Base-by-base conservation (phyloP, 2,329 filamentous ascomycete species). In the Botryotinia narcissicola region DNA sequence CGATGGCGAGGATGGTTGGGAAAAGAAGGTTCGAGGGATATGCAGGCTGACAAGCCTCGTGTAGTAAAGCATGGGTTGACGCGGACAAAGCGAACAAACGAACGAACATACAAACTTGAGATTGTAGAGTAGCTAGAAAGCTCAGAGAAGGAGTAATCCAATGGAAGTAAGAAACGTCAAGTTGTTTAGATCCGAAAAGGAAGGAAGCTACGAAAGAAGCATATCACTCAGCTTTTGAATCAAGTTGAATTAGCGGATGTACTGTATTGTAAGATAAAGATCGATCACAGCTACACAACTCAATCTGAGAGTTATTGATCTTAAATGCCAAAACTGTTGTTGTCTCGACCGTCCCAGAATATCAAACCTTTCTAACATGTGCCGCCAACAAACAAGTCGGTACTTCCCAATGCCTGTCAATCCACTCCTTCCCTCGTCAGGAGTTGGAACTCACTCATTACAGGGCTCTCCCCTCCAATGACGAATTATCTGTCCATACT, bases 181-280 rank as follows among this genome's bases (percentile, higher is more conserved):
- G 22, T 29, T 35, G n/a, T 22, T 20, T 42, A 42, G 35, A 37
- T 25, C 32, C 14, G 48, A 35, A 35, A 16, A 22, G n/a, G 64
- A 32, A 57, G 42, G 64, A 54, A 68, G 64, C 51, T 22, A 22
- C 5, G 64, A 42, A 54, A 54, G 64, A 57, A 68, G 64, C 51
- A 68, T 54, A 32, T 25, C 35, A 68, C 64, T 32, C 32, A 29
- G 18, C 48, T 42, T 68, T 68, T 68, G 25, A 14, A 40, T 20
- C 2, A 40, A 22, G 25, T 6, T 48, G 20, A 61, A 8, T 10
- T 4, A n/a, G 35, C 35, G n/a, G 37, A 29, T 67, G 64, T 29
- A 67, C 12, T 40, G 59, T 37, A 10, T 48, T 48, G 46, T 48
- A 61, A 37, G 35, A 25, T 37, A 12, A 61, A 37, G 59, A 61